Conservation (phyloP, 176 grass and related monocot species). For the Cenchrus purpureus region DNA sequence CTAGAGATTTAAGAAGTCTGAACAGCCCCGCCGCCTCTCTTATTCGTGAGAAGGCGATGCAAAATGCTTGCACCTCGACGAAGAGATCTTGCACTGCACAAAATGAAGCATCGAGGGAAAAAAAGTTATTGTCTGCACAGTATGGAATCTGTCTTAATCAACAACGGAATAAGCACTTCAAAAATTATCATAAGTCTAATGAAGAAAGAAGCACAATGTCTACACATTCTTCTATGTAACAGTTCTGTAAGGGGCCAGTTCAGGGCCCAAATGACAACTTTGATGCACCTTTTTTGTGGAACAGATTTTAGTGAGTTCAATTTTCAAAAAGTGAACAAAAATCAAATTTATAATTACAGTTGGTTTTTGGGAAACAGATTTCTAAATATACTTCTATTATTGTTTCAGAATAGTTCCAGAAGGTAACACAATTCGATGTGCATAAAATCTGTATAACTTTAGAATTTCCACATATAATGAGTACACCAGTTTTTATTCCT, state of each 20-base stretch:
- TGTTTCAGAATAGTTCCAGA: slow-evolving; percentile 17
- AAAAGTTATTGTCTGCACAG: slow-evolving; percentile 15
- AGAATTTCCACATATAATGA: background rate
- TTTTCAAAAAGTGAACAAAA: background rate
- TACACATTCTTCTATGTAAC: slow-evolving; percentile 2
- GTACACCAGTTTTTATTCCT: slow-evolving; percentile 4
- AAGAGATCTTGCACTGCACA: slow-evolving; percentile 91
- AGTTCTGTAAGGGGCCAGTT: background rate
- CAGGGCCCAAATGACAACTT: background rate
- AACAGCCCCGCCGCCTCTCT: slow-evolving; percentile 87
- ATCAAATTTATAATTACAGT: background rate
- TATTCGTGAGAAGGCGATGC: slow-evolving; percentile 88
- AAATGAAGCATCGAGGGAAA: slow-evolving; percentile 24
- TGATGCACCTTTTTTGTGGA: background rate
- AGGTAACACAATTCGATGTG: background rate
- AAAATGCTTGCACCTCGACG: slow-evolving; percentile 95
- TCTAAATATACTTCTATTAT: slow-evolving; percentile 24
- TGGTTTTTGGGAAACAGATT: background rate
- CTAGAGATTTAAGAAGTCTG: slow-evolving; percentile 87
- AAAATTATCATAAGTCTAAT: background rate
- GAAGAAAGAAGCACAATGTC: background rate
- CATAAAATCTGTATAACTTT: background rate
- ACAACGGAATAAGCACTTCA: background rate
- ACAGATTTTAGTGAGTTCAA: background rate
- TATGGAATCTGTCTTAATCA: slow-evolving; percentile 17